Evolutionary conservation across 768 basidiomycete genomes (phyloP).

Genomic region (Filobasidium floriforme): DNA sequence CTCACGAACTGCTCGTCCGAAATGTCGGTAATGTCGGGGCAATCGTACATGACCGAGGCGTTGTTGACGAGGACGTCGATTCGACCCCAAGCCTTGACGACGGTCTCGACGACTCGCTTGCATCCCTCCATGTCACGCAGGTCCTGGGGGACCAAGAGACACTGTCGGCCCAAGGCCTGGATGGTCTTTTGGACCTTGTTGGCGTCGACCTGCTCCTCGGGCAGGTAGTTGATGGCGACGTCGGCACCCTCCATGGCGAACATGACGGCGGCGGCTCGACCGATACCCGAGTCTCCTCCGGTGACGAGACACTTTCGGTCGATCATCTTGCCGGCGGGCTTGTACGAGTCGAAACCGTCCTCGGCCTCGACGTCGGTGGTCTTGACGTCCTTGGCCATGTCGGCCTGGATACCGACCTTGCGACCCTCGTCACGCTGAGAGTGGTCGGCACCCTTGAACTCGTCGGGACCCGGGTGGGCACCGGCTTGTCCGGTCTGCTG

Average conservation of each 20-base stretch:
- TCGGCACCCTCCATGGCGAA: constrained; percentile 47
- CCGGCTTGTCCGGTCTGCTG: constrained; percentile 20
- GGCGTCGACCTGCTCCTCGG: constrained; percentile 53
- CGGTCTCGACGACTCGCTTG: constrained; percentile 38
- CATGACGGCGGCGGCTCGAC: constrained; percentile 49
- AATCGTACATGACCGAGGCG: constrained; percentile 52
- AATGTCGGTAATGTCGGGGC: constrained; percentile 42
- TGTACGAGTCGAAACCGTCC: constrained; percentile 40
- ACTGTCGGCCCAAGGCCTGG: constrained; percentile 24
- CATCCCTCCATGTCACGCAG: constrained; percentile 43
- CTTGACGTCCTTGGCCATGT: constrained; percentile 39
- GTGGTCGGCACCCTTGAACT: constrained; percentile 31
- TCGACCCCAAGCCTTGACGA: constrained; percentile 43
- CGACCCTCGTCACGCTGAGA: constrained; percentile 33
- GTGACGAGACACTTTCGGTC: constrained; percentile 53
- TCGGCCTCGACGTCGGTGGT: constrained; percentile 40
- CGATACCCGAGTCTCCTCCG: constrained; percentile 53
- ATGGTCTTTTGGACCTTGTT: constrained; percentile 32
- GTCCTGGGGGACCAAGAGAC: constrained; percentile 42
- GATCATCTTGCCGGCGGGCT: constrained; percentile 43
- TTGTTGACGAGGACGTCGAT: constrained; percentile 59
- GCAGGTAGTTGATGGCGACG: constrained; percentile 50
- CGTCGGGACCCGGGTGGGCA: constrained; percentile 34
- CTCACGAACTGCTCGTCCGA: constrained; percentile 49
- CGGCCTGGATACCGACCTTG: constrained; percentile 42